Base-by-base conservation (phyloP, 2,329 filamentous ascomycete species). In the Stachybotrys chlorohalonatus region DNA sequence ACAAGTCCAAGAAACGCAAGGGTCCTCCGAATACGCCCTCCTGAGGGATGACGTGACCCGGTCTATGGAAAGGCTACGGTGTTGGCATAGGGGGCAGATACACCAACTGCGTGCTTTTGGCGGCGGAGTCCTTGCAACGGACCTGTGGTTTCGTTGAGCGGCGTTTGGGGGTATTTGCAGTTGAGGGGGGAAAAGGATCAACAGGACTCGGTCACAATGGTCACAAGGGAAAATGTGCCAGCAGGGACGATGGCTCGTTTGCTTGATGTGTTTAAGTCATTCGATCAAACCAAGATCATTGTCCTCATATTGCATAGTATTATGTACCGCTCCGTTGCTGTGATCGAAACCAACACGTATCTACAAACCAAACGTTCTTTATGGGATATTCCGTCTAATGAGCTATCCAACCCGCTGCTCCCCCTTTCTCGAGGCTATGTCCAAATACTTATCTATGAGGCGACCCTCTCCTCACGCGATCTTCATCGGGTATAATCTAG, bases 1-100 rank as follows among this genome's bases (percentile, higher is more conserved):
- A 42, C 13, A 42, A 42, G 36, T 42, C 36, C 53, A 60, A 50
- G 64, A 68, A 52, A 53, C 62, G 5, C 52, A 57, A 9, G 58
- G 56, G 7, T 66, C 59, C 52, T 66, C 55, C 45, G 56, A 54
- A 31, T 56, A 55, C 9, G 47, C 54, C 51, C 47, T 55, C 9
- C 8, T 13, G 36, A 42, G 36, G 9, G 9, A 42, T 42, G 36
- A 9, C 2, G 36, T 9, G 36, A 4, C 24, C 24, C 36, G 13
- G 36, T 9, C 3, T 13, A 9, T 42, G 9, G 8, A 42, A 5
- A 13, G 13, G 36, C 36, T 42, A 5, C 36, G 13, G 8, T 13
- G 36, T 42, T 42, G 8, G 36, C 5, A 9, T 9, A 42, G 36
- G 4, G 24, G 24, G 24, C 24, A 24, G 24, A 24, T 24, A 4